Percentiles rank a stretch among this genome's conserved stretches.
Evolutionary conservation across 1,284 basidiomycete species (phyloP).

Genomic region (Marasmius sp.): DNA sequence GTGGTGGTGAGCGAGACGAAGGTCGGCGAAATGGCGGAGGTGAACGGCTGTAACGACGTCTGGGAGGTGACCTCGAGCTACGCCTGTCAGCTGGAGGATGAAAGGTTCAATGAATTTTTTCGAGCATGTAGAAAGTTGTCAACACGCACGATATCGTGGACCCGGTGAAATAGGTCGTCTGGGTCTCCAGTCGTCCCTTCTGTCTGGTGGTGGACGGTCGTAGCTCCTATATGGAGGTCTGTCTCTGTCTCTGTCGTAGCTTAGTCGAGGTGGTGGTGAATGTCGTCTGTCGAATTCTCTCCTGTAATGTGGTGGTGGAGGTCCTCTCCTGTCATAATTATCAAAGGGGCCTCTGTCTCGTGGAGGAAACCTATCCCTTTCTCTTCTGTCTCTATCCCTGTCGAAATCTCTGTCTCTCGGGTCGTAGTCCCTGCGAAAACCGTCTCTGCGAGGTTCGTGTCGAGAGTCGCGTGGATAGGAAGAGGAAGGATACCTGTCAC

Average conservation of each 20-base stretch:
- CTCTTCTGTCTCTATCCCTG: not conserved
- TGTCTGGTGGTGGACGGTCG: not conserved
- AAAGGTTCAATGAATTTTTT: not conserved
- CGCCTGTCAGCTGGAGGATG: not conserved
- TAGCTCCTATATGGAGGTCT: not conserved
- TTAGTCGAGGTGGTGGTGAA: not conserved
- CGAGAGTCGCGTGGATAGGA: not conserved
- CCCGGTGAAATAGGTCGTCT: not conserved
- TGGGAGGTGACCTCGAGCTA: not conserved
- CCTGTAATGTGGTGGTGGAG: not conserved
- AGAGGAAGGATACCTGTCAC: not conserved
- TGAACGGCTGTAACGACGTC: not conserved
- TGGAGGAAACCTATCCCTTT: not conserved
- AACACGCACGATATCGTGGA: not conserved
- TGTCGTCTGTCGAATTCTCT: not conserved
- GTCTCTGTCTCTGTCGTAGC: not conserved
- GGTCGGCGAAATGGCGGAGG: not conserved
- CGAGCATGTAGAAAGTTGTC: not conserved
- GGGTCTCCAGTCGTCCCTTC: not conserved
- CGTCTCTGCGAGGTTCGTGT: not conserved
- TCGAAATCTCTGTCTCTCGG: not conserved
- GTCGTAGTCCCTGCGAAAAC: not conserved
- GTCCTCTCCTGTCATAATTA: not conserved
- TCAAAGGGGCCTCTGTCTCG: not conserved
- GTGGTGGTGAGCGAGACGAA: not conserved